Evolutionary conservation across 1,284 basidiomycete species (phyloP).

Genomic region (Austroboletus novae-zelandiae): DNA sequence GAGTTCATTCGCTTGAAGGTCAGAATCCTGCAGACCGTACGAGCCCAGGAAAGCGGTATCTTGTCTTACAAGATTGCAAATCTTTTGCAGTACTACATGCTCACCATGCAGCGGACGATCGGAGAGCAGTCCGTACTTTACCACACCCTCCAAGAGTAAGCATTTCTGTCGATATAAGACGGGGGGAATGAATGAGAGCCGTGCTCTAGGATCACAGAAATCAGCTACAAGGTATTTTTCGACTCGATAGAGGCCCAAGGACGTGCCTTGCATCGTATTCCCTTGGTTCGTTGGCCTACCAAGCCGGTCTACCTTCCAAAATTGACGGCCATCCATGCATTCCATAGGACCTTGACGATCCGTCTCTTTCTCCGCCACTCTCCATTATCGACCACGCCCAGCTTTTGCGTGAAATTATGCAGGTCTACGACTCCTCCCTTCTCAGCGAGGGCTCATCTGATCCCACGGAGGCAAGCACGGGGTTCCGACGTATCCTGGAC

Average conservation of each 20-base stretch:
- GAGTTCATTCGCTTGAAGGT: slow-evolving; percentile 42
- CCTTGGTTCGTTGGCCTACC: slow-evolving; percentile 53
- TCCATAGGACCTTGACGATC: slow-evolving; percentile 71
- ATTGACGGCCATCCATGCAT: no score
- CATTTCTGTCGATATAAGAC: slow-evolving; percentile 1
- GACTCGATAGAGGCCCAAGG: slow-evolving; percentile 84
- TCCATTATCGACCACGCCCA: slow-evolving; percentile 79
- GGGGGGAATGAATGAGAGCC: neutral
- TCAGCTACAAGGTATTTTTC: slow-evolving; percentile 82
- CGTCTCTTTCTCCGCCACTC: slow-evolving; percentile 73
- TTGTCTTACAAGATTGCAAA: slow-evolving; percentile 91
- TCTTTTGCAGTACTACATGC: slow-evolving; percentile 89
- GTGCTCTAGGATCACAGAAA: slow-evolving; percentile 65
- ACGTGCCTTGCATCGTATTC: slow-evolving; percentile 66
- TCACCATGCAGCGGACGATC: slow-evolving; percentile 91
- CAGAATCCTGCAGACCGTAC: slow-evolving; percentile 89
- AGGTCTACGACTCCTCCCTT: slow-evolving; percentile 83
- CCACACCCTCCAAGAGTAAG: slow-evolving; percentile 78
- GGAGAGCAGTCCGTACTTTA: slow-evolving; percentile 79
- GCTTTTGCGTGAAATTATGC: slow-evolving; percentile 84
- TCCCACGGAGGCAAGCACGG: slow-evolving; percentile 7
- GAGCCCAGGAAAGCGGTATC: slow-evolving; percentile 90
- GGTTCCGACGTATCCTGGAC: slow-evolving; percentile 68
- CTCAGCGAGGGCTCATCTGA: slow-evolving; percentile 48
- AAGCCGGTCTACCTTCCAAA: no score